phyloP scores from a whole-genome alignment of 2,329 filamentous ascomycete species.

The Fusarium illudens region DNA sequence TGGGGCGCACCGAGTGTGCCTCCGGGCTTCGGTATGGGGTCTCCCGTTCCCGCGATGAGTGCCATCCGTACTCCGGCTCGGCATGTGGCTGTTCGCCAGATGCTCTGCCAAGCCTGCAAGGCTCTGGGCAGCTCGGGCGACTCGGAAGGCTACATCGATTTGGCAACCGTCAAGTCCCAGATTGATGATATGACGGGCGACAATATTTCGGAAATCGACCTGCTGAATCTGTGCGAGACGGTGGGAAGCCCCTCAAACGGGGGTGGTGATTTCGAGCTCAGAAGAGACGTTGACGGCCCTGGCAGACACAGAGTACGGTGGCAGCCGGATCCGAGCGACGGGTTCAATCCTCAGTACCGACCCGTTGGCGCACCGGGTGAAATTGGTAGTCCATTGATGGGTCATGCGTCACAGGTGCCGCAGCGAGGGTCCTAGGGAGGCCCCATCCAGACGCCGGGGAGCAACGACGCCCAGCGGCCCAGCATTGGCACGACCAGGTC shows the following conservation, averaged over 20 bases:
- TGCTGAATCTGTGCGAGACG: slow-evolving; percentile 88
- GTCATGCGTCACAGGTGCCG: slow-evolving; percentile 48
- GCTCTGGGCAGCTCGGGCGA: slow-evolving; percentile 56
- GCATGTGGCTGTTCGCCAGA: slow-evolving; percentile 73
- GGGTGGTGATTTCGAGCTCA: slow-evolving; percentile 84
- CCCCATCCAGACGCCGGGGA: slow-evolving; percentile 15
- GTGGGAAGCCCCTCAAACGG: slow-evolving; percentile 88
- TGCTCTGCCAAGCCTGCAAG: slow-evolving; percentile 83
- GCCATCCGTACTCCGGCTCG: slow-evolving; percentile 55
- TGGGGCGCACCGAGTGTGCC: slow-evolving; percentile 49
- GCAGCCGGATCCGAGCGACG: slow-evolving; percentile 61
- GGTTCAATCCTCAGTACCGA: slow-evolving; percentile 52
- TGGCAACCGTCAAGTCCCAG: slow-evolving; percentile 72
- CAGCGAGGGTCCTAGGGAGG: slow-evolving; percentile 44
- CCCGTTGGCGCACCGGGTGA: slow-evolving; percentile 69
- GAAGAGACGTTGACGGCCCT: slow-evolving; percentile 55
- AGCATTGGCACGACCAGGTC: neutral
- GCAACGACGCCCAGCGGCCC: slow-evolving; percentile 6
- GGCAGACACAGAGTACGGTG: slow-evolving; percentile 60
- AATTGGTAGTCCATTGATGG: slow-evolving; percentile 72
- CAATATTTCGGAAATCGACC: slow-evolving; percentile 64
- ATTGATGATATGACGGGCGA: slow-evolving; percentile 65
- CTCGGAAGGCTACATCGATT: slow-evolving; percentile 72
- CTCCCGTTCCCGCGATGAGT: slow-evolving; percentile 43
- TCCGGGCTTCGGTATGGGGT: slow-evolving; percentile 47